Conservation (phyloP, 371 early-diverging fungal genomes). For the Actinomortierella wolfii region DNA sequence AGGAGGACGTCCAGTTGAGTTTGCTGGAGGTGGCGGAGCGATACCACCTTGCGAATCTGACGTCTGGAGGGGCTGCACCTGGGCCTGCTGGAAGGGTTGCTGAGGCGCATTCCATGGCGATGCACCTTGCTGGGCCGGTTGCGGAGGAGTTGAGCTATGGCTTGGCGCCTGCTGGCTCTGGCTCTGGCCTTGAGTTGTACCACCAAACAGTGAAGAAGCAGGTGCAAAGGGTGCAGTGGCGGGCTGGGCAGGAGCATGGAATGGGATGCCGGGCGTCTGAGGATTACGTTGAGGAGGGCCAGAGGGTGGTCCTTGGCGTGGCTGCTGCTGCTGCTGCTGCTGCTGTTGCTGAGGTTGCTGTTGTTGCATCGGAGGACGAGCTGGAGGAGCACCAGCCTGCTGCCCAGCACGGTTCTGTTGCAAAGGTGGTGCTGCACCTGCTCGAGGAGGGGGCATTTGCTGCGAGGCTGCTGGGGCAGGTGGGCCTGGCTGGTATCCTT, state of each 20-base stretch:
- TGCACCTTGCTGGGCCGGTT: conserved; percentile 1
- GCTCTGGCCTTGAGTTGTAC: no score
- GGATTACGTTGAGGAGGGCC: not conserved
- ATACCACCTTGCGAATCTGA: not conserved
- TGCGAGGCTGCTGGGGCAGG: conserved; percentile 16
- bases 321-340: conserved; percentile 4
- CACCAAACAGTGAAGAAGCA: conserved; percentile 2
- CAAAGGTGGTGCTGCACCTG: conserved; percentile 14
- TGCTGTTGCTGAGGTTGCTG: conserved; percentile 9
- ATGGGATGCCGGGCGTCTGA: not conserved
- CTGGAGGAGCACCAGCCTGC: conserved; percentile 1
- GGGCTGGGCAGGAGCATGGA: no score
- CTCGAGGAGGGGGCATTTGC: conserved; percentile 24
- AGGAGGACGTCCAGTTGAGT: conserved; percentile 25
- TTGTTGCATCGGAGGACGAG: not conserved
- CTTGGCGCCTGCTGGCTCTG: no score
- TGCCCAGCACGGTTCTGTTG: conserved; percentile 21
- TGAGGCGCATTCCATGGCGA: conserved; percentile 1
- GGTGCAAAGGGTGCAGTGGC: no score
- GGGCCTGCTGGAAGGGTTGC: conserved; percentile 10
- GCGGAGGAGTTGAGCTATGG: not conserved
- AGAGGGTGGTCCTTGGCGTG: not conserved
- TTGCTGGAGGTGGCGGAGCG: no score
- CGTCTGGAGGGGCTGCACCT: not conserved
- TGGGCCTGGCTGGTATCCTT: conserved; percentile 29